phyloP scores from a whole-genome alignment of 345 rosid genomes.

The Eucalyptus sp. region DNA sequence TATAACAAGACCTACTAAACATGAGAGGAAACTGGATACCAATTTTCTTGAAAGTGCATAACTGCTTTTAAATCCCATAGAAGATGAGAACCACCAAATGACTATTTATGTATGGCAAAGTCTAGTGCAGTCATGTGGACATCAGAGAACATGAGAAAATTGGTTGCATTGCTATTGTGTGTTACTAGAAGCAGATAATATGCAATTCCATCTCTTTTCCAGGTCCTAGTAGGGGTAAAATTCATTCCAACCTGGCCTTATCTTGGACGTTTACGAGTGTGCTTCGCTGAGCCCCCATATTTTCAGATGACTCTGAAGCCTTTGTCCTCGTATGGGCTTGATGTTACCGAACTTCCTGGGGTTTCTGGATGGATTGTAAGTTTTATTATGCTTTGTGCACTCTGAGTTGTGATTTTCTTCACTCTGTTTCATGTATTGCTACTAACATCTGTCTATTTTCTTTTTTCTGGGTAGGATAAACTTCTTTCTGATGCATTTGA shows the following conservation, averaged over 20 bases:
- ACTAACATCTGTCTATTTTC: not conserved
- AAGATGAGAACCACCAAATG: not conserved
- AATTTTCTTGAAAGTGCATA: not conserved
- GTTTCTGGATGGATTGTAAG: conserved; percentile 99
- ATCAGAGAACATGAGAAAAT: not conserved
- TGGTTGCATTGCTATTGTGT: not conserved
- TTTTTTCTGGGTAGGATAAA: conserved; percentile 55
- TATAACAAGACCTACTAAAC: not conserved
- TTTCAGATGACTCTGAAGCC: conserved; percentile 95
- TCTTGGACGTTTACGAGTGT: conserved; percentile 72
- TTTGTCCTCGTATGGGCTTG: conserved; percentile 57
- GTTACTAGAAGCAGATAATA: not conserved
- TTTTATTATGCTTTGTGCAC: not conserved
- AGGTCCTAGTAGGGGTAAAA: conserved; percentile 90
- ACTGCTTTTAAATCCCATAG: not conserved
- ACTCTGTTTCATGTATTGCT: not conserved
- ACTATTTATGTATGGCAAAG: not conserved
- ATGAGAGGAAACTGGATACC: not conserved
- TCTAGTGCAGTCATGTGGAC: not conserved
- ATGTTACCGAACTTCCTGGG: conserved; percentile 86
- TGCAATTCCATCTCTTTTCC: not conserved
- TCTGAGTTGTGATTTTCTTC: not conserved
- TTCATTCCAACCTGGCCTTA: conserved; percentile 86
- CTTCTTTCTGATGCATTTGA: conserved; percentile 83
- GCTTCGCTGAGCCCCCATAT: conserved; percentile 95